Base-by-base conservation (phyloP, 345 rosid species). In the Viola odorata region DNA sequence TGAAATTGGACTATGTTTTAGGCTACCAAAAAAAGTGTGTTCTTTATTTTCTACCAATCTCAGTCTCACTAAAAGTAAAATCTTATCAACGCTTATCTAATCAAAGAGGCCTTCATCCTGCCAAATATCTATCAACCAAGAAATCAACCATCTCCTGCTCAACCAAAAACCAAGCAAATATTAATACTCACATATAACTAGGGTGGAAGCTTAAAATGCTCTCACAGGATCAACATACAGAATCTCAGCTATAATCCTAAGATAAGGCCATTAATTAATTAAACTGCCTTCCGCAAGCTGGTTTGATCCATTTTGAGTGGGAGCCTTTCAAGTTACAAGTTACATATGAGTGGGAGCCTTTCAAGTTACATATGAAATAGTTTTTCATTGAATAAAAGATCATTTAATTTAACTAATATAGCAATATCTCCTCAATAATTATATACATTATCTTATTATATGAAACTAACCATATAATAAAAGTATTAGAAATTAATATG, bases 91-190 rank as follows among this genome's bases (percentile, higher is more conserved):
- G 45, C 45, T 71, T 62, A 39, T 50, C 81, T 85, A 86, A 74
- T 91, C 98, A 17, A 77, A 86, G 54, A 91, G 90, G 54, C 96
- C 91, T 73, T 91, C 95, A 17, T 77, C 84, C 0, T 85, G 84
- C 96, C 98, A 91, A 36, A 91, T 85, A 74, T n/a, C n/a, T n/a
- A n/a, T 91, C 98, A 12, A 91, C 95, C 69, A 91, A 70, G 57
- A 91, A 91, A 75, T 88, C 96, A 47, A 88, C 98, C 96, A 88
- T 91, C 75, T 91, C 98, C 95, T 91, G 84, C 83, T 68, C 37
- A 62, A 68, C 23, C 64, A 69, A 16, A 13, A 48, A 36, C 14
- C 53, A 53, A 58, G 47, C 32, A 47, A 57, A 63, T 15, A 36
- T 17, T 12, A 8, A 47, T 23, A 23, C 32, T 23, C 32, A 45